phyloP scores from a whole-genome alignment of 2,329 filamentous ascomycete genomes.

The Phoma herbarum region DNA sequence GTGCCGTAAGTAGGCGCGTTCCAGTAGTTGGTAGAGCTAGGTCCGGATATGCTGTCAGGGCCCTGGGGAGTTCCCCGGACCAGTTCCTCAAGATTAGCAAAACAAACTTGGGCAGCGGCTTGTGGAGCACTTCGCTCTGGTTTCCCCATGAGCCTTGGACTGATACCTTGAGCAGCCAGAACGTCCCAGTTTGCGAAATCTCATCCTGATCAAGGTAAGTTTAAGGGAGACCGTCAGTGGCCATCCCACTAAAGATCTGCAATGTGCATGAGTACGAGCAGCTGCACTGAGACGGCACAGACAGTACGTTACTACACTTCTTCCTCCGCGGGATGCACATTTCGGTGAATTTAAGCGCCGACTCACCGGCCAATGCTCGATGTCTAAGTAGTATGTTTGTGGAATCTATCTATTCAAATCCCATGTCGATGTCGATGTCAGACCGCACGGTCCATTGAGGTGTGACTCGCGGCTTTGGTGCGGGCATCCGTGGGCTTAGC shows the following conservation, averaged over 20 bases:
- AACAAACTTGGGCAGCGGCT: background rate
- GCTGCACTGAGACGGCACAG: background rate
- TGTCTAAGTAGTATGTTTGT: background rate
- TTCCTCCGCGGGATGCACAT: constrained; percentile 2
- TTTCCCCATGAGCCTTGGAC: background rate
- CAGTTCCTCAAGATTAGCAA: background rate
- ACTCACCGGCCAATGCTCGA: constrained; percentile 21
- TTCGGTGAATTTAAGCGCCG: constrained; percentile 29
- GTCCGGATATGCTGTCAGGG: background rate
- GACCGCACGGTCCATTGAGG: constrained; percentile 30
- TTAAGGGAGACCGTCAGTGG: background rate
- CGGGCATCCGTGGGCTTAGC: constrained; percentile 30
- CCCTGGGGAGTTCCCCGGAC: background rate
- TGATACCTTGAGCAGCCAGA: background rate
- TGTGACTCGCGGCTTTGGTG: constrained; percentile 24
- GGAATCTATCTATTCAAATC: constrained; percentile 12
- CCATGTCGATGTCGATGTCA: constrained; percentile 22
- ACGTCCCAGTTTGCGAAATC: background rate
- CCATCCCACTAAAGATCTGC: constrained; percentile 12
- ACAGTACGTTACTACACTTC: constrained; percentile 1
- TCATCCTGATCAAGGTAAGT: constrained; percentile 1
- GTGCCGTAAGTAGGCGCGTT: constrained; percentile 1
- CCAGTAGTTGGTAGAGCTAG: constrained; percentile 6
- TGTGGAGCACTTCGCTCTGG: background rate
- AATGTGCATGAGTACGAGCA: constrained; percentile 8